Evolutionary conservation across 164 flowering plant genomes (phyloP), one percentile per base, ranked within the genome.

Genomic region (Macadamia tetraphylla): DNA sequence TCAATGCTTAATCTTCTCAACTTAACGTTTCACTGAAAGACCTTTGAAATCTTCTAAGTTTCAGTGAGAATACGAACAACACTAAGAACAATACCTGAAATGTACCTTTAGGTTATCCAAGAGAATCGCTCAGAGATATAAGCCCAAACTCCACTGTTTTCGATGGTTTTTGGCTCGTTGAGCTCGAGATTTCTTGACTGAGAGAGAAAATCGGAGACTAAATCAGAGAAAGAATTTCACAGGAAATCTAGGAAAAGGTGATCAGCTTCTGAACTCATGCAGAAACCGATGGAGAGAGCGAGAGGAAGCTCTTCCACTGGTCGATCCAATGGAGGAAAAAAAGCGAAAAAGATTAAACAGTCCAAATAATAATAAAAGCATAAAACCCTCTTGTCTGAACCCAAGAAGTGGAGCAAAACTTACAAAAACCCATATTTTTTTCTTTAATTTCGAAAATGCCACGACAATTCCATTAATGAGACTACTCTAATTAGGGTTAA

Each of bases 241-340:
- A 77, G 65, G 73, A 52, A 42, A 69, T 14, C 40, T 62, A 53
- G 67, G 81, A 79, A 53, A 53, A 73, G 78, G 61, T 31, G 58
- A 53, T 53, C 66, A 74, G 78, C 74, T 58, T 73, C 70, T 75
- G 81, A 66, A 62, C 49, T 67, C 46, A 30, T 64, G 40, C 40
- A 70, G 68, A 46, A 46, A 46, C 69, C 69, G 72, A 70, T 60
- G 57, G 23, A 69, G 58, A 59, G 73, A 68, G 77, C 61, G 73
- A 60, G 67, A 8, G 62, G 58, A 68, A 53, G 61, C 17, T 4
- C 29, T 35, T 35, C 17, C 64, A 67, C 48, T 62, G 70, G 64
- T 69, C 61, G 72, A 66, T 58, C 75, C 64, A 48, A 49, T 18
- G 30, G 64, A 17, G 15, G 18, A 13, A 53, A 53, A 14, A 53